Evolutionary conservation across 2,329 filamentous ascomycete species (phyloP).

Genomic region (Incumbomyces lentus): DNA sequence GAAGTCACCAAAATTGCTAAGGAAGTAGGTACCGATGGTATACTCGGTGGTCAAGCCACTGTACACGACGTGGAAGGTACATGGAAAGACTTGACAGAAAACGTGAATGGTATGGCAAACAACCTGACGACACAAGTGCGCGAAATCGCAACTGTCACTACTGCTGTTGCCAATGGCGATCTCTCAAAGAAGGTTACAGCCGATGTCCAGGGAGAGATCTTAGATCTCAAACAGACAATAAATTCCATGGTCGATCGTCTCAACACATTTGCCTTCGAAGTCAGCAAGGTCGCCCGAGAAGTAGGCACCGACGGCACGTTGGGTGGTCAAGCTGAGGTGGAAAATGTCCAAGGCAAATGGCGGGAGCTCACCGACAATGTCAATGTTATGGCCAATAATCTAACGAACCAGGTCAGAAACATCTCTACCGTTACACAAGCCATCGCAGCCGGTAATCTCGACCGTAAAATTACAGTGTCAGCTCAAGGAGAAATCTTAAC

Average conservation of each 20-base stretch:
- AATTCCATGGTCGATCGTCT: conserved; percentile 58
- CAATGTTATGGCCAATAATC: conserved; percentile 57
- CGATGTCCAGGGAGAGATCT: conserved; percentile 85
- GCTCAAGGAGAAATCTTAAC: conserved; percentile 91
- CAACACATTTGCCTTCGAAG: conserved; percentile 54
- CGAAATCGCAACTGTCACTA: conserved; percentile 94
- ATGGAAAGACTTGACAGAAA: conserved; percentile 90
- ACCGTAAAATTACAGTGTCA: conserved; percentile 88
- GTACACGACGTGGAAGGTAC: conserved; percentile 95
- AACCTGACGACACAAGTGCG: conserved; percentile 95
- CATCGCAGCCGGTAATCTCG: conserved; percentile 92
- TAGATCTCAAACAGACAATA: conserved; percentile 85
- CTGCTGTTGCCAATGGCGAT: conserved; percentile 87
- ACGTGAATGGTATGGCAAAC: conserved; percentile 97
- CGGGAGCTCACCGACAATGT: conserved; percentile 58
- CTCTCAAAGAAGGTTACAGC: conserved; percentile 93
- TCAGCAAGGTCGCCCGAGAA: conserved; percentile 55
- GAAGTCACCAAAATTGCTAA: conserved; percentile 94
- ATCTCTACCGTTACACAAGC: conserved; percentile 92
- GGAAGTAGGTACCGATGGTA: conserved; percentile 92
- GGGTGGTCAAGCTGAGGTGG: conserved; percentile 54
- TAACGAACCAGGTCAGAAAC: conserved; percentile 64
- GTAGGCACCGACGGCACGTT: conserved; percentile 55
- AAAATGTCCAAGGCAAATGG: conserved; percentile 58
- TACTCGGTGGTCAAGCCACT: conserved; percentile 86